Evolutionary conservation across 768 basidiomycete genomes (phyloP).

Genomic region (Piloderma croceum): DNA sequence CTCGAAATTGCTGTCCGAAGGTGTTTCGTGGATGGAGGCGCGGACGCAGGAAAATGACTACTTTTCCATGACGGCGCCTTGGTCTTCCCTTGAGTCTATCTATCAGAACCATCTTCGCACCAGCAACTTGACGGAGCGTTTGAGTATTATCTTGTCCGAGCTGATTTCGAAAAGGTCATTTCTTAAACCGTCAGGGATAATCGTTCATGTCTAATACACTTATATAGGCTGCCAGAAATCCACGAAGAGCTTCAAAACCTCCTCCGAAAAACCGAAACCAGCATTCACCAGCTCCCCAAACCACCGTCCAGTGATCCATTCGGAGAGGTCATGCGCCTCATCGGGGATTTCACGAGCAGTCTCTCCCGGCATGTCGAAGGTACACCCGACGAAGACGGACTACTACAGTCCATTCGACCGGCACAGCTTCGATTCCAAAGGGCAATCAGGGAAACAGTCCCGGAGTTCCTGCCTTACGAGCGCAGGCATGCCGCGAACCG

Average conservation of each 20-base stretch:
- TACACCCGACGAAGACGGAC: conserved; percentile 42
- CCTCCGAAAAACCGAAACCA: conserved; percentile 34
- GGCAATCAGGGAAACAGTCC: conserved; percentile 48
- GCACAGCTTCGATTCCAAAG: conserved; percentile 41
- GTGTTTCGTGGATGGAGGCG: conserved; percentile 57
- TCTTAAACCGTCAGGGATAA: neutral
- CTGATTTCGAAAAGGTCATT: conserved; percentile 56
- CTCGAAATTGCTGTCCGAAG: conserved; percentile 43
- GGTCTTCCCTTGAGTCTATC: conserved; percentile 46
- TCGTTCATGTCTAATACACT: neutral
- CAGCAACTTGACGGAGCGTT: conserved; percentile 44
- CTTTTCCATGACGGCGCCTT: conserved; percentile 48
- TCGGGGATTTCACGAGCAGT: conserved; percentile 43
- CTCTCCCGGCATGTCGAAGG: conserved; percentile 46
- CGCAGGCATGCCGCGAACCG: conserved; percentile 11
- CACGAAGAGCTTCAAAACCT: conserved; percentile 49
- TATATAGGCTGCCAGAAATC: conserved; percentile 53
- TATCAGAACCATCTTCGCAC: conserved; percentile 55
- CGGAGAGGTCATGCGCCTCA: conserved; percentile 46
- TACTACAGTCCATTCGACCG: conserved; percentile 52
- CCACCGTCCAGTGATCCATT: conserved; percentile 52
- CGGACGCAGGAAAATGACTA: conserved; percentile 50
- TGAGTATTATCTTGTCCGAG: conserved; percentile 58
- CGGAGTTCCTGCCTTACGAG: conserved; percentile 51
- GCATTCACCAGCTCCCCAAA: conserved; percentile 34